These are phyloP conservation scores for Tilletia horrida DNA, from an alignment of 1,284 basidiomycete species.

Conservation along the genomic window DNA sequence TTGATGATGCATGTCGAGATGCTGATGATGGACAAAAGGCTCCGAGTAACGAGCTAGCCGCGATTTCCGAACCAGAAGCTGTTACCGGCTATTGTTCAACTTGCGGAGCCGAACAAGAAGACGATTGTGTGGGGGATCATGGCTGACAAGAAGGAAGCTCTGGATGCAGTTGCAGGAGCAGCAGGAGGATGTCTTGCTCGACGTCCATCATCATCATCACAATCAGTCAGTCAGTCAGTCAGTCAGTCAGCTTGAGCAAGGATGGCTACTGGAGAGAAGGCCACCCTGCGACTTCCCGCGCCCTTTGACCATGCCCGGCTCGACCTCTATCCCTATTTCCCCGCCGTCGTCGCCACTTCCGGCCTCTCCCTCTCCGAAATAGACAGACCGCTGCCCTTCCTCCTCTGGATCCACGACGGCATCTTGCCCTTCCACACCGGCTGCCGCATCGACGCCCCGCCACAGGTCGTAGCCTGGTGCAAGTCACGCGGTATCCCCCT, in stretches of 20 bases:
- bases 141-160: no score
- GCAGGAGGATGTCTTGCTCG: neutral
- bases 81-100: no score
- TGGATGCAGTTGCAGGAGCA: neutral
- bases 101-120: no score
- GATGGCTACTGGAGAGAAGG: constrained; percentile 16
- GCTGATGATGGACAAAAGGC: no score
- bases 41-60: no score
- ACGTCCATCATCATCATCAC: constrained; percentile 9
- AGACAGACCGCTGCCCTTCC: neutral
- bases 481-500: constrained; percentile 5
- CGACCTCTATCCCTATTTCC: constrained; percentile 15
- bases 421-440: constrained; percentile 16
- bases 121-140: no score
- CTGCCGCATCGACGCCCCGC: constrained; percentile 6
- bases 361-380: constrained; percentile 7
- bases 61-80: no score
- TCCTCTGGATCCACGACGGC: constrained; percentile 14
- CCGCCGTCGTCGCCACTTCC: neutral
- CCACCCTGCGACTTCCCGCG: constrained; percentile 2
- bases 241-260: neutral
- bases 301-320: constrained; percentile 11
- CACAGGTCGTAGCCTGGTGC: constrained; percentile 5
- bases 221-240: constrained; percentile 1
- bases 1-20: no score